Base-by-base conservation (phyloP, 169 alveolate species). In the Plasmodium berghei region DNA sequence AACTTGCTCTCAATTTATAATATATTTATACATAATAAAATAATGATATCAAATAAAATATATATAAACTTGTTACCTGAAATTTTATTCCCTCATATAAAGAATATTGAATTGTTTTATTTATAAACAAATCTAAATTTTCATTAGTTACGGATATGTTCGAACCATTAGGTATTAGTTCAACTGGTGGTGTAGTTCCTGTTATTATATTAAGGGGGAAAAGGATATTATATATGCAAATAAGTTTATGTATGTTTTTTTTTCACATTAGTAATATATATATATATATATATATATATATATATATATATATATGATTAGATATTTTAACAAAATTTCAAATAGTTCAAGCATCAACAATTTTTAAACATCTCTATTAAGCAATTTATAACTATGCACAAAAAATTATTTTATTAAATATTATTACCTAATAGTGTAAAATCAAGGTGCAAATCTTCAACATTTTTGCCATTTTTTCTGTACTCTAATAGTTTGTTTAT, bases 11-110 rank as follows among this genome's bases (percentile, higher is more conserved):
- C 18, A 16, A 34, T 34, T 34, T 34, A 34, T 34, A 34, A 34
- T 34, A 3, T 34, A 34, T 34, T 34, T 34, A 34, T 34, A 34
- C 42, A 34, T 8, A 34, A 1, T 34, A 34, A 28, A 34, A 34
- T 34, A 34, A 4, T 34, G 42, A 4, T 16, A 16, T 12, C 59
- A 52, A 12, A 52, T 14, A 48, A 9, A 14, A 48, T 52, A 8
- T 16, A 3, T 8, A 52, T 52, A 16, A 5, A 52, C 0, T 52
- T 52, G 18, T 52, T 70, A 67, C 75, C 64, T 87, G 94, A 67
- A 93, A 63, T 55, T 88, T 74, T 28, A 93, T 75, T 28, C 96
- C 96, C 24, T 89, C 94, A 56, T 87, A 90, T 52, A 93, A 73
- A 20, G 93, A 90, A 67, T 91, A 59, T 40, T 72, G 73, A 40